These are phyloP conservation scores for Sparassis latifolia DNA, from an alignment of 1,284 basidiomycete species.

Conservation along the genomic window DNA sequence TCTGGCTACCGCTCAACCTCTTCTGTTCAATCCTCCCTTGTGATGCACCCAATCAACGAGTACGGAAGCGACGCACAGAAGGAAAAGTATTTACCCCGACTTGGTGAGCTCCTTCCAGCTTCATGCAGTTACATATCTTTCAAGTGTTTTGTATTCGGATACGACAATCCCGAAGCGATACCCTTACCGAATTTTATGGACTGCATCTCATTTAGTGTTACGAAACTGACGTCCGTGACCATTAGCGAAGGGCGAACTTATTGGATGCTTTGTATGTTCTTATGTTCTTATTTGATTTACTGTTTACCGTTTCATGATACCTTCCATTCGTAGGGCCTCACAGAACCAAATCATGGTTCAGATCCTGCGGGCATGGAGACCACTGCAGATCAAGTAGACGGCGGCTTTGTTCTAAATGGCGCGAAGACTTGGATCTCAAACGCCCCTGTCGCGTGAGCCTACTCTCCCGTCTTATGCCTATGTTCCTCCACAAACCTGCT, in stretches of 20 bases:
- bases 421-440: slow-evolving; percentile 98
- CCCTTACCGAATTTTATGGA: too few relatives aligned
- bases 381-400: slow-evolving; percentile 75
- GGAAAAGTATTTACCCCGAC: slow-evolving; percentile 81
- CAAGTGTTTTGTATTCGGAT: neutral
- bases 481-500: slow-evolving; percentile 1
- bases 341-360: slow-evolving; percentile 95
- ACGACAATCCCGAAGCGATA: too few relatives aligned
- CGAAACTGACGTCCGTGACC: too few relatives aligned
- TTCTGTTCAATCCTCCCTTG: slow-evolving; percentile 92
- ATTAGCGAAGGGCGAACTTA: slow-evolving; percentile 76
- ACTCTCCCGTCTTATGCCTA: slow-evolving; percentile 5
- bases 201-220: too few relatives aligned
- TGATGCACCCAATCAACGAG: slow-evolving; percentile 97
- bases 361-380: slow-evolving; percentile 95
- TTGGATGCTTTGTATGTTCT: slow-evolving; percentile 85
- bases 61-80: slow-evolving; percentile 91
- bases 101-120: slow-evolving; percentile 43
- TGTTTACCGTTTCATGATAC: neutral
- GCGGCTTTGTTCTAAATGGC: slow-evolving; percentile 83
- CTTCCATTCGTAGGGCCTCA: slow-evolving; percentile 60
- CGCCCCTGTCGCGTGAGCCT: slow-evolving; percentile 72
- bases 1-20: slow-evolving; percentile 95
- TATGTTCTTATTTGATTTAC: neutral
- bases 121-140: neutral